Evolutionary conservation across 2,329 filamentous ascomycete species (phyloP), one percentile per base, ranked within the genome.

Genomic region (Neofusicoccum umdonicola): DNA sequence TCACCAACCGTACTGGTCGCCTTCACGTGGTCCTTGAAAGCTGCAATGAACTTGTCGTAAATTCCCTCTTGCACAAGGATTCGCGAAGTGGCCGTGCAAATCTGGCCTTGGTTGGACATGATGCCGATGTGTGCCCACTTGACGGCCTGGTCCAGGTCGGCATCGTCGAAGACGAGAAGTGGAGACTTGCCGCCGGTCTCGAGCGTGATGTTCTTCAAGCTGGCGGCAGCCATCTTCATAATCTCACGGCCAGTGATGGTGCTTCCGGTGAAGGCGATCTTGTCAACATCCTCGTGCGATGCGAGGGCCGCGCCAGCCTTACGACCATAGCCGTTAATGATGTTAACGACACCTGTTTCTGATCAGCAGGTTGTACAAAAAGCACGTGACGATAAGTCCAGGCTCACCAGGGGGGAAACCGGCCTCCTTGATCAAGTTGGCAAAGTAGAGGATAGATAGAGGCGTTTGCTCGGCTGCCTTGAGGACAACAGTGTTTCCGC

Each of bases 181-280:
- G 86, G 80, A 66, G 88, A 85, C 66, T 88, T 88, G 4, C 86
- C 86, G n/a, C 86, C 84, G 8, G 87, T 79, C 72, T 88, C 87
- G 4, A 88, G 79, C 0, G 83, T 86, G 15, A 85, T 80, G 37
- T 85, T 79, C 79, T 88, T 88, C 42, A 89, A 74, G 0, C 84
- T 85, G 70, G 81, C 79, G 13, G 83, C 80, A 62, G 81, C 83
- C 19, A 79, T 81, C 52, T 80, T 81, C 78, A 86, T 82, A 42
- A 89, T 83, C 71, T 81, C 80, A 76, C 87, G 88, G 1, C 86
- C 87, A 0, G 84, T 87, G 0, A 79, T 77, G 2, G 81, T 85
- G 6, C 84, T 88, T 2, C 87, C 87, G 0, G 87, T 89, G 74
- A 90, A 89, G 64, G 80, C 81, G 70, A 89, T 83, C 78, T 88